Percentiles rank a stretch among this genome's conserved stretches.
phyloP scores from a whole-genome alignment of 495 filamentous ascomycete species.

The Hypoxylon subgilvum region DNA sequence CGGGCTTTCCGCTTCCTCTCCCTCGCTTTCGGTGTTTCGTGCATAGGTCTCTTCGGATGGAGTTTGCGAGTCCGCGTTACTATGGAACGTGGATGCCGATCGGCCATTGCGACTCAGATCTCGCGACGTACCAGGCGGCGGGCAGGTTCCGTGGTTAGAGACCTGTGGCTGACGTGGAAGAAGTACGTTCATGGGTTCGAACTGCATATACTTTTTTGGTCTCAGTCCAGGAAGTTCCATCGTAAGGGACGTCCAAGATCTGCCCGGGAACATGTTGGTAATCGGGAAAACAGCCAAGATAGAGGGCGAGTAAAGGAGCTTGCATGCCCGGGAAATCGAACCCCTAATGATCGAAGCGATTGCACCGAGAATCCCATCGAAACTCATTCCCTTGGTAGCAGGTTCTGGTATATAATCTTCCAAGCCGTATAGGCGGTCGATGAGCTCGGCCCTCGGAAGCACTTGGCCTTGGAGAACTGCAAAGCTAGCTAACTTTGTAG shows the following conservation, averaged over 20 bases:
- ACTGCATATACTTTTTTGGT: constrained; percentile 31
- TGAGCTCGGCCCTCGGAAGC: constrained; percentile 59
- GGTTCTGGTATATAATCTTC: constrained; percentile 57
- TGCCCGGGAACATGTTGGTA: constrained; percentile 35
- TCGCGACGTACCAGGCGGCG: constrained; percentile 60
- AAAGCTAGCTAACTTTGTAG: constrained; percentile 76
- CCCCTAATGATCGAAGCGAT: constrained; percentile 78
- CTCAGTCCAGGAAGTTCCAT: constrained; percentile 33
- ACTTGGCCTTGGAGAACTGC: constrained; percentile 70
- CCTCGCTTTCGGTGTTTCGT: constrained; percentile 37
- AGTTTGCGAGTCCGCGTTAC: constrained; percentile 30
- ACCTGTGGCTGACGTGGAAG: constrained; percentile 21
- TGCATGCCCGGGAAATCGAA: constrained; percentile 76
- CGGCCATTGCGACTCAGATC: constrained; percentile 39
- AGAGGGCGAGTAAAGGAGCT: constrained; percentile 77
- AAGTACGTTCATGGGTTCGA: constrained; percentile 37
- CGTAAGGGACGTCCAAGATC: constrained; percentile 8
- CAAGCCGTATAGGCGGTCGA: constrained; percentile 52
- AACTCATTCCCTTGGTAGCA: constrained; percentile 62
- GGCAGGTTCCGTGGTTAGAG: constrained; percentile 54
- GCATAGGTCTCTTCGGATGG: constrained; percentile 37
- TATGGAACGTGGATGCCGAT: constrained; percentile 41
- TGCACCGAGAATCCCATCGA: constrained; percentile 79
- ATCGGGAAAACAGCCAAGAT: constrained; percentile 74
- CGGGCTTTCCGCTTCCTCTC: constrained; percentile 75